phyloP scores from a whole-genome alignment of 2,329 filamentous ascomycete species.

The Nothophoma quercina region DNA sequence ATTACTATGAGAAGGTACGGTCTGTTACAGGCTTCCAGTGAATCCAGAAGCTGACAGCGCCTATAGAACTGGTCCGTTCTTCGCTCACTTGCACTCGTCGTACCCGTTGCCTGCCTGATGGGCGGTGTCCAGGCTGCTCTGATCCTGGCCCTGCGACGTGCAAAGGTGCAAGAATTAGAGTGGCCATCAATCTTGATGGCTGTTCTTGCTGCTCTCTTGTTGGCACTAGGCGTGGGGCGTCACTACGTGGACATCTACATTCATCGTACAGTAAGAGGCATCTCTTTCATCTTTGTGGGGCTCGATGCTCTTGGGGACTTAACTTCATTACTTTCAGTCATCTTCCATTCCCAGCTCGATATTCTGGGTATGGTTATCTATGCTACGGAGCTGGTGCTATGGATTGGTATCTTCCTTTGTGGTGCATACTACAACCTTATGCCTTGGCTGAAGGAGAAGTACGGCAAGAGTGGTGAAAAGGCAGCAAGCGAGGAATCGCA shows the following conservation, averaged over 20 bases:
- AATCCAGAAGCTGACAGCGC: background rate
- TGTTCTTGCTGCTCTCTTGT: conserved; percentile 66
- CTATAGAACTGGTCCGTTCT: conserved; percentile 60
- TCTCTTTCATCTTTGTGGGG: conserved; percentile 74
- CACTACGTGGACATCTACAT: conserved; percentile 75
- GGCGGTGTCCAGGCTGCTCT: conserved; percentile 66
- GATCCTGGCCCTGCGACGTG: conserved; percentile 63
- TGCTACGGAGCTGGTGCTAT: conserved; percentile 69
- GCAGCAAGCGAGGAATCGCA: background rate
- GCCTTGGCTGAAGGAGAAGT: conserved; percentile 61
- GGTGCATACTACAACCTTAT: conserved; percentile 70
- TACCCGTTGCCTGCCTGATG: conserved; percentile 63
- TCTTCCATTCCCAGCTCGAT: conserved; percentile 67
- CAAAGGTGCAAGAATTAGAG: conserved; percentile 53
- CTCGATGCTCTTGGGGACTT: conserved; percentile 75
- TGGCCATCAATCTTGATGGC: conserved; percentile 75
- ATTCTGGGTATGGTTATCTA: conserved; percentile 72
- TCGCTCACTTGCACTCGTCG: conserved; percentile 59
- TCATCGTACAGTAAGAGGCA: conserved; percentile 71
- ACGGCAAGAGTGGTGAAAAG: conserved; percentile 12
- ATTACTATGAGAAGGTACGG: conserved; percentile 58
- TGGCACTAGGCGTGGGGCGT: conserved; percentile 70
- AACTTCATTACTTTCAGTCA: conserved; percentile 69
- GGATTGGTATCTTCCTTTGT: conserved; percentile 71
- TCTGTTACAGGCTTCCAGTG: background rate